These are phyloP conservation scores for Zygosaccharomyces sapae DNA, from an alignment of 1,139 yeast genomes.

Conservation along the genomic window DNA sequence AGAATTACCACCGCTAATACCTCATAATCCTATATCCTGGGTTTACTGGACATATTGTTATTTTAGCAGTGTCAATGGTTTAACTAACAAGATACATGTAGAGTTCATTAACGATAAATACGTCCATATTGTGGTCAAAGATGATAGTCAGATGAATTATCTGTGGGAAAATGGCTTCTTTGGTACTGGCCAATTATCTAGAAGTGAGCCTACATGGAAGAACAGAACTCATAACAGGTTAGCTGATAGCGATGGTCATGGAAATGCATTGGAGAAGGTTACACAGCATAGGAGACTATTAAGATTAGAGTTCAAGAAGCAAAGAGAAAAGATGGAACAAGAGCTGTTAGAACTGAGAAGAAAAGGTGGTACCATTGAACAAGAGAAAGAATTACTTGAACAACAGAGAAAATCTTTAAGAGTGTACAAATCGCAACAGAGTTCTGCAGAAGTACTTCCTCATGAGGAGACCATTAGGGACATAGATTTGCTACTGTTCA, in stretches of 20 bases:
- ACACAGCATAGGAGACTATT: slow-evolving; percentile 71
- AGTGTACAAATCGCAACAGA: slow-evolving; percentile 36
- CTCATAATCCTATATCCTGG: slow-evolving; percentile 64
- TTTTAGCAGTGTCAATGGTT: slow-evolving; percentile 21
- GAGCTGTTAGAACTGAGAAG: slow-evolving; percentile 36
- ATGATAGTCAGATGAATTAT: slow-evolving; percentile 46
- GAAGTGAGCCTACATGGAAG: slow-evolving; percentile 92
- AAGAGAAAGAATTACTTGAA: slow-evolving; percentile 26
- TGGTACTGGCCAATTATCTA: slow-evolving; percentile 84
- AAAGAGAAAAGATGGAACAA: slow-evolving; percentile 40
- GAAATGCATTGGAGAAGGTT: slow-evolving; percentile 59
- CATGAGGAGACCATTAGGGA: slow-evolving; percentile 35
- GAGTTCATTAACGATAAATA: slow-evolving; percentile 20
- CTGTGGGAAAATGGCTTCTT: slow-evolving; percentile 88
- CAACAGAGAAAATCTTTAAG: slow-evolving; percentile 34
- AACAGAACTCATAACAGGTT: slow-evolving; percentile 55
- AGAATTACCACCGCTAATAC: slow-evolving; percentile 45
- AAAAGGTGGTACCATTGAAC: slow-evolving; percentile 33
- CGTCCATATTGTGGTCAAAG: slow-evolving; percentile 39
- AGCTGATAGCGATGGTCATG: slow-evolving; percentile 25
- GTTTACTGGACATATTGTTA: slow-evolving; percentile 41
- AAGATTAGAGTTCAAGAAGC: slow-evolving; percentile 65
- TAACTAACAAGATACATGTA: slow-evolving; percentile 18
- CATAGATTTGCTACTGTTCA: slow-evolving; percentile 41
- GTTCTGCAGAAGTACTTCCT: slow-evolving; percentile 2